phyloP scores from a whole-genome alignment of 139 green algal genomes.

The Chlorokybus atmophyticus region DNA sequence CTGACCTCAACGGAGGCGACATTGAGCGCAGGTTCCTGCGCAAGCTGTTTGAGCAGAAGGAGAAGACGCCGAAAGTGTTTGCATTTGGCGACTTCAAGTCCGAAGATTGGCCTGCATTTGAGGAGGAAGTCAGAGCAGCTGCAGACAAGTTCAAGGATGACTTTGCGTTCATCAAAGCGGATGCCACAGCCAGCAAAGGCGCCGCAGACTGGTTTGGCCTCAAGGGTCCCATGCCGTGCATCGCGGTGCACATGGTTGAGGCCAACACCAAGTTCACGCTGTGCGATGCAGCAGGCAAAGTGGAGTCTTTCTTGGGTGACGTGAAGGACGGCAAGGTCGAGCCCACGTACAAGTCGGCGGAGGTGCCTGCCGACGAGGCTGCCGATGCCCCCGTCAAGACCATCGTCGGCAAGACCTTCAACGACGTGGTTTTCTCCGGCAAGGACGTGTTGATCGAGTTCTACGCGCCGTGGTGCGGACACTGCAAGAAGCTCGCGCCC shows the following conservation, averaged over 20 bases:
- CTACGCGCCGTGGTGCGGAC: conserved; percentile 54
- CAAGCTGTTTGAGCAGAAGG: conserved; percentile 19
- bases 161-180: conserved; percentile 17
- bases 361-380: conserved; percentile 20
- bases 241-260: conserved; percentile 22
- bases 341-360: conserved; percentile 21
- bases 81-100: conserved; percentile 13
- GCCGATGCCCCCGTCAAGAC: conserved; percentile 13
- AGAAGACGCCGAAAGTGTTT: conserved; percentile 18
- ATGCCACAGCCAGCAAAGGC: conserved; percentile 13
- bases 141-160: not conserved
- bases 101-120: not conserved
- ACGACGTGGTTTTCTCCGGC: conserved; percentile 35
- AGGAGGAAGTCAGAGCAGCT: not conserved
- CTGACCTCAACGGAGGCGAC: conserved; percentile 9
- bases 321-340: conserved; percentile 23
- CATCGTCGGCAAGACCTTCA: conserved; percentile 28
- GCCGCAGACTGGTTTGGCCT: conserved; percentile 20
- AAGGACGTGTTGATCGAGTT: conserved; percentile 43
- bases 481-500: conserved; percentile 48
- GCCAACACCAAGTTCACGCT: conserved; percentile 2
- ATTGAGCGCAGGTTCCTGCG: conserved; percentile 2
- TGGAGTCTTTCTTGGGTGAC: too few species aligned
- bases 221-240: not conserved
- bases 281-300: too few species aligned